A percentile compares a stretch with the other conserved stretches of the same genome.
phyloP scores from a whole-genome alignment of 2,329 filamentous ascomycete genomes.

The Beauveria medogensis region DNA sequence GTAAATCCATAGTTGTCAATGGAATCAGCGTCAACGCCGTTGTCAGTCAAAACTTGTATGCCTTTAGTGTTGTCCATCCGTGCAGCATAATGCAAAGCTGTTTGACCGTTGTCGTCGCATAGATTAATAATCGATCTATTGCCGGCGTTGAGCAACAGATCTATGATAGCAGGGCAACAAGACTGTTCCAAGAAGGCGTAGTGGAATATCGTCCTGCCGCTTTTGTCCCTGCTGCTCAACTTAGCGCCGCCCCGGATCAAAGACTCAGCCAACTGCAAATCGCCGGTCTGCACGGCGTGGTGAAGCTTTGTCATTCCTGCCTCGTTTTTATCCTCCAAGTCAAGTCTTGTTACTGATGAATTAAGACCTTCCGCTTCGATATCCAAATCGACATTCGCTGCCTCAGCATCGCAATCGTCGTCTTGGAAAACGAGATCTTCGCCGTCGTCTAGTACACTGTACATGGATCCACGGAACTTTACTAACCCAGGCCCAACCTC shows the following conservation, averaged over 20 bases:
- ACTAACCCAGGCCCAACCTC: conserved; percentile 12
- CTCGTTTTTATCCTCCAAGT: conserved; percentile 16
- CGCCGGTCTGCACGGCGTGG: conserved; percentile 14
- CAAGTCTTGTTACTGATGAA: conserved; percentile 11
- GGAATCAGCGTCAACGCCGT: not conserved
- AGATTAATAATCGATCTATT: not conserved
- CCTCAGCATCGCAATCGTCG: conserved; percentile 12
- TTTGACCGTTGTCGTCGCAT: not conserved
- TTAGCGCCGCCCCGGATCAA: not conserved
- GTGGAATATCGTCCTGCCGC: not conserved
- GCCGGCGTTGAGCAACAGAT: too few species aligned
- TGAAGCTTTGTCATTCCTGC: conserved; percentile 18
- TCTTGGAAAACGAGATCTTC: conserved; percentile 19
- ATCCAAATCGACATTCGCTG: conserved; percentile 8
- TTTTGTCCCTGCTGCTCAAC: not conserved
- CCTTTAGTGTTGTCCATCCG: not conserved
- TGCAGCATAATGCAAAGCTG: not conserved
- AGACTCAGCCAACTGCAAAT: conserved; percentile 6
- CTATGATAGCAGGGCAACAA: too few species aligned
- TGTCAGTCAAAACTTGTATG: not conserved
- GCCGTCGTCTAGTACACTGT: conserved; percentile 21
- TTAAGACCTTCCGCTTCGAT: conserved; percentile 11
- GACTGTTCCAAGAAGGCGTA: not conserved
- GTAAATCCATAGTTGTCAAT: not conserved
- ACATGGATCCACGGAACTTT: conserved; percentile 21